Evolutionary conservation across 2,329 filamentous ascomycete species (phyloP), one percentile per base, ranked within the genome.

Genomic region (Cryoendolithus antarcticus): DNA sequence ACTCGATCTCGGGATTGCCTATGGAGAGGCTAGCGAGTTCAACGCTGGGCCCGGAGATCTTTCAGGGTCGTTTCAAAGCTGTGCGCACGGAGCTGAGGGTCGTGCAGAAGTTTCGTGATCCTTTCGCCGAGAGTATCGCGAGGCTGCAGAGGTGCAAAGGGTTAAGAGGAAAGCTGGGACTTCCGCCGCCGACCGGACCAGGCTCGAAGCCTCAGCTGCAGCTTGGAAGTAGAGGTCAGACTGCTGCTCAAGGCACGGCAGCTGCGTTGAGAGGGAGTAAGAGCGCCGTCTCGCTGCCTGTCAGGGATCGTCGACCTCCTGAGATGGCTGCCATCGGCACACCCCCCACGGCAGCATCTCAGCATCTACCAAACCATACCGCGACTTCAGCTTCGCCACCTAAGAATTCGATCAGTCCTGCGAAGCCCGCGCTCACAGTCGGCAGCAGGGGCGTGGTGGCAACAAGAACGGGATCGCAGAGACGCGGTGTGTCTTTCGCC

Each of bases 11-110:
- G 19, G 24, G 38, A 7, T n/a, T 49, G 24, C 24, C 24, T 7
- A 27, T 27, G 24, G 24, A 27, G 7, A 6, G 24, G 7, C 34
- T 37, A n/a, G 30, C 39, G 8, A 37, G 29, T 11, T 41, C 39
- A 30, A 45, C 37, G 9, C 44, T 57, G 32, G 52, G 54, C 9
- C 52, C 56, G 6, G 55, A 56, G 36, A 51, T 55, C 13, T 58
- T 58, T 44, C 54, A 57, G 39, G 56, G 56, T 24, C 46, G 56
- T 30, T 58, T 58, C 45, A 49, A 53, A 35, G 56, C 54, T 24
- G 48, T 57, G 15, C 54, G 57, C 41, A 54, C 49, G 5, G 56
- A 58, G 42, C 40, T 58, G 29, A 47, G 48, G 35, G 53, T 58
- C 9, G 56, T 57, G 32, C 51, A 57, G 41, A 53, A 53, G 35